Base-by-base conservation (phyloP, 2,329 filamentous ascomycete genomes). In the Pestalotiopsis sp. region DNA sequence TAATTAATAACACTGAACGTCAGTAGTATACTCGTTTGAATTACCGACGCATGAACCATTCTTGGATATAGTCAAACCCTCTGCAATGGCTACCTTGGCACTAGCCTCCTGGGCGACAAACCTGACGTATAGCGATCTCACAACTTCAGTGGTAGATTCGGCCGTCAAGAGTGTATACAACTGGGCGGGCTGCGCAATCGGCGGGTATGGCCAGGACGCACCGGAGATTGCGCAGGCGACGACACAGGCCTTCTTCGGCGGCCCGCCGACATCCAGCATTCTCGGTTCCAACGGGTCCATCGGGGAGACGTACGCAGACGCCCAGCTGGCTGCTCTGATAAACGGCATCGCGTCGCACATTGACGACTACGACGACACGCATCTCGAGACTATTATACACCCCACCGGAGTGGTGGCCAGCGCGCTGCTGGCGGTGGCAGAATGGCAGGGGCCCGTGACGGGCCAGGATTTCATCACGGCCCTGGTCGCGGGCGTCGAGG, bases 361-460 rank as follows among this genome's bases (percentile, higher is more conserved):
- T 3, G 83, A 88, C 68, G 85, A 88, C 72, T 89, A 87, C 73
- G 86, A 89, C 70, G 85, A 88, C 73, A 88, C 85, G 1, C 86
- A 88, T 71, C 78, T 87, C 1, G 84, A 85, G 61, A 87, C 84
- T 4, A 85, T 88, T 70, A 88, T 88, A 59, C 86, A 89, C 70
- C 86, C 86, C 0, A 82, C 85, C 0, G 85, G 86, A 0, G 83
- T 85, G 0, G 83, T 88, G 0, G 83, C 84, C 1, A 82, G 79
- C 56, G 86, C 86, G 0, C 73, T 88, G 2, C 79, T 88, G 3
- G 83, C 86, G 1, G 80, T 83, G 14, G 80, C 83, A 1, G 83
- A 87, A 70, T 80, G 77, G 68, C 73, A 80, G 63, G 76, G 76
- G 1, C 73, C 76, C 1, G 77, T 85, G 3, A 80, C 79, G 0